Conservation (phyloP, 1,284 basidiomycete species). For the Austroboletus novae-zelandiae region DNA sequence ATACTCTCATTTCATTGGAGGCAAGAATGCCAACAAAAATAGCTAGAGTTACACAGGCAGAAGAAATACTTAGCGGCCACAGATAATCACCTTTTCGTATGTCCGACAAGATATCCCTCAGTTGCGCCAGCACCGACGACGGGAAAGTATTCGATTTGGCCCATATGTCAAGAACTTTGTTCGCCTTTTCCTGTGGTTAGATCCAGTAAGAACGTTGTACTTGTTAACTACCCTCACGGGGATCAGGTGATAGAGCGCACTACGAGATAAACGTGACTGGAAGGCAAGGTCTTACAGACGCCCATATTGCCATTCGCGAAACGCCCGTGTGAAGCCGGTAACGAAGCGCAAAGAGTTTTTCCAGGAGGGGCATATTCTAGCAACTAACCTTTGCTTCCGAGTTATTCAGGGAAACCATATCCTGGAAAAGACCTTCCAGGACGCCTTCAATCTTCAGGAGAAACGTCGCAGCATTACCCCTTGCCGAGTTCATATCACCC, state of each 20-base stretch:
- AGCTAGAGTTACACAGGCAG: slow-evolving; percentile 60
- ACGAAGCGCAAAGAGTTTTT: slow-evolving; percentile 4
- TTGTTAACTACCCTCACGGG: slow-evolving; percentile 32
- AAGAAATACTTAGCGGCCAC: slow-evolving; percentile 78
- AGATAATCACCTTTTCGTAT: slow-evolving; percentile 81
- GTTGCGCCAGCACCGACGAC: slow-evolving; percentile 59
- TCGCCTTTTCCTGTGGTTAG: slow-evolving; percentile 80
- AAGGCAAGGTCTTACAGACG: background rate
- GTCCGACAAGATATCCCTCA: slow-evolving; percentile 63
- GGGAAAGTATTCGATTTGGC: slow-evolving; percentile 85
- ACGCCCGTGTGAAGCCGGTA: slow-evolving; percentile 7
- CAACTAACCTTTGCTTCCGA: slow-evolving; percentile 81
- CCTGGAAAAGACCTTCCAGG: slow-evolving; percentile 79
- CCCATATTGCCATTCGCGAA: slow-evolving; percentile 1
- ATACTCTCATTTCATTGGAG: slow-evolving; percentile 51
- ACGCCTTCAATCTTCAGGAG: slow-evolving; percentile 84
- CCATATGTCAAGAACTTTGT: slow-evolving; percentile 96
- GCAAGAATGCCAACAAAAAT: slow-evolving; percentile 41
- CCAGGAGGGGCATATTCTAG: slow-evolving; percentile 8
- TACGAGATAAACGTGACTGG: slow-evolving; percentile 5
- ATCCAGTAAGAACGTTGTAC: slow-evolving; percentile 33
- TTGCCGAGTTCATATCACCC: slow-evolving; percentile 51
- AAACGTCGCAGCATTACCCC: slow-evolving; percentile 79
- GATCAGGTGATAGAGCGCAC: slow-evolving; percentile 14
- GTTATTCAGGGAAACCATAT: slow-evolving; percentile 64